Conservation (phyloP, 2,329 filamentous ascomycete species). For the Helicocarpus griseus region DNA sequence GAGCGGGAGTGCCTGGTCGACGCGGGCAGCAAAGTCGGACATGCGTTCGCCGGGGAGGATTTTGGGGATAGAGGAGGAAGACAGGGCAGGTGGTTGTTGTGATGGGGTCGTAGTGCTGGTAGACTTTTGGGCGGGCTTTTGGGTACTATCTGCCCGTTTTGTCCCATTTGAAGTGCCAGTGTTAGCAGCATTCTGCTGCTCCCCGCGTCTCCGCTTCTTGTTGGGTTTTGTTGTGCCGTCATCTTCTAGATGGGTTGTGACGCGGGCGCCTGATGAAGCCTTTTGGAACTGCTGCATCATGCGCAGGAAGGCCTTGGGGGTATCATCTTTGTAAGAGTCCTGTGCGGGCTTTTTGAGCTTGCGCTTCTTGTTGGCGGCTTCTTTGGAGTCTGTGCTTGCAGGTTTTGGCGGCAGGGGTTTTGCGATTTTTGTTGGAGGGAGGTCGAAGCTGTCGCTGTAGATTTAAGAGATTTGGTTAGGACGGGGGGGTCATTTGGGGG, state of each 20-base stretch:
- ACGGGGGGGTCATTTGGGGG: slow-evolving; percentile 39
- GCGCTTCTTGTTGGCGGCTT: slow-evolving; percentile 25
- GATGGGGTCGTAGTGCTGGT: neutral
- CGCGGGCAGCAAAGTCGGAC: slow-evolving; percentile 69
- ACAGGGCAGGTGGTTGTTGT: neutral
- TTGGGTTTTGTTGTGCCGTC: slow-evolving; percentile 43
- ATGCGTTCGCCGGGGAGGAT: slow-evolving; percentile 79
- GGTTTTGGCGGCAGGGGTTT: slow-evolving; percentile 49
- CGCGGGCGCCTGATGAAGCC: neutral
- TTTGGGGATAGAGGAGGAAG: slow-evolving; percentile 41
- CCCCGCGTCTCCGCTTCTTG: slow-evolving; percentile 38
- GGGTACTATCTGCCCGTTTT: slow-evolving; percentile 2
- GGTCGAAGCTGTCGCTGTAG: slow-evolving; percentile 39
- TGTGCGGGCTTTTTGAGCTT: slow-evolving; percentile 23
- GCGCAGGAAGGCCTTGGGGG: slow-evolving; percentile 75
- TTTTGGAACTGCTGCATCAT: slow-evolving; percentile 52
- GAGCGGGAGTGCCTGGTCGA: slow-evolving; percentile 75
- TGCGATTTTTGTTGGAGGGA: slow-evolving; percentile 52
- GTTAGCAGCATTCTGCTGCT: slow-evolving; percentile 11
- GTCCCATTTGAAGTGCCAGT: slow-evolving; percentile 12
- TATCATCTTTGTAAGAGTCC: slow-evolving; percentile 53
- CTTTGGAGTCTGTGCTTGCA: slow-evolving; percentile 27
- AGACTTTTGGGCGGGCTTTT: neutral
- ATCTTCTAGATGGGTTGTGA: slow-evolving; percentile 50
- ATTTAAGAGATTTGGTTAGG: slow-evolving; percentile 10